Conservation (phyloP, 805 yeast genomes). For the Diddensiella caesifluorescens region DNA sequence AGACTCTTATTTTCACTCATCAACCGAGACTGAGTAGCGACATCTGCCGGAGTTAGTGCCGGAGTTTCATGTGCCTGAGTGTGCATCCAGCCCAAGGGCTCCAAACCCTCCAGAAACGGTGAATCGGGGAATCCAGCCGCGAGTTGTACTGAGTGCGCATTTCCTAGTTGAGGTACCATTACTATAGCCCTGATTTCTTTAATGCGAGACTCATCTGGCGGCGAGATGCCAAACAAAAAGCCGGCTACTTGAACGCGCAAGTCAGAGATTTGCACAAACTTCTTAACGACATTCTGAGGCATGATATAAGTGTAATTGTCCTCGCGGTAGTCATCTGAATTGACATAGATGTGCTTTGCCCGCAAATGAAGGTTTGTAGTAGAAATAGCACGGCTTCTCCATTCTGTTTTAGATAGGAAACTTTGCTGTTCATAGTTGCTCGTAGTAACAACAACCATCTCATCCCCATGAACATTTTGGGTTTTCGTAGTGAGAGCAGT, state of each 20-base stretch:
- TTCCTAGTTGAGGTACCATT: constrained; percentile 85
- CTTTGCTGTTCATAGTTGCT: constrained; percentile 79
- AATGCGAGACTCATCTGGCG: constrained; percentile 61
- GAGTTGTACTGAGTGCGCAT: constrained; percentile 56
- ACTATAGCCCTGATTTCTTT: constrained; percentile 75
- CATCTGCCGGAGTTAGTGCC: constrained; percentile 63
- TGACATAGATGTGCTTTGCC: constrained; percentile 65
- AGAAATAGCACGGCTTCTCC: constrained; percentile 85
- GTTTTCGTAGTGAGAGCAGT: constrained; percentile 79
- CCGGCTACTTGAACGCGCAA: constrained; percentile 79
- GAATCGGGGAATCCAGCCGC: constrained; percentile 41
- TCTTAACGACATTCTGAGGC: constrained; percentile 75
- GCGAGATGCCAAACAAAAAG: constrained; percentile 72
- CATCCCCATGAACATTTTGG: constrained; percentile 92
- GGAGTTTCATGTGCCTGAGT: constrained; percentile 67
- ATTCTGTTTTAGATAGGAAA: constrained; percentile 79
- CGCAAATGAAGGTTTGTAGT: constrained; percentile 68
- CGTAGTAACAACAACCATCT: constrained; percentile 89
- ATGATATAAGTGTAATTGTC: constrained; percentile 63
- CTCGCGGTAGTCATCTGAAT: constrained; percentile 55
- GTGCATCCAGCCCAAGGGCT: constrained; percentile 92
- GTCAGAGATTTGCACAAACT: constrained; percentile 77
- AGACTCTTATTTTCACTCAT: constrained; percentile 34
- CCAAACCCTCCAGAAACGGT: constrained; percentile 49
- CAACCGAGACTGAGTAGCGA: constrained; percentile 50